These are phyloP conservation scores for Gomphus sp. DNA, from an alignment of 1,284 basidiomycete genomes.

Conservation along the genomic window DNA sequence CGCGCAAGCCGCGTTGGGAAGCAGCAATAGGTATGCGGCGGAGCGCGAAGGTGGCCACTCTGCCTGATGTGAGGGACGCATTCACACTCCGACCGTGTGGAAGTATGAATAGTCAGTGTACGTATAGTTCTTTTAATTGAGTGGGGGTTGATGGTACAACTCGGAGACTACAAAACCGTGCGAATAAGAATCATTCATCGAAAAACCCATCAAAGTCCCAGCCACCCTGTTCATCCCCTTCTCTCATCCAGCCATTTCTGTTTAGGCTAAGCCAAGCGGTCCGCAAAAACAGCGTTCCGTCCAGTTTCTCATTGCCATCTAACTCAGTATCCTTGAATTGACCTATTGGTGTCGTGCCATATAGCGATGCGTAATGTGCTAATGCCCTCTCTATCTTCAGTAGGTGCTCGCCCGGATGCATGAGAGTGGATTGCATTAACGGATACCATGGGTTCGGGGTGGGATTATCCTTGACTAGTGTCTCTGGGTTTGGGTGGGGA, in stretches of 20 bases:
- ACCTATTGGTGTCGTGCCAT: slow-evolving; percentile 33
- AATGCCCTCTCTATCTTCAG: slow-evolving; percentile 51
- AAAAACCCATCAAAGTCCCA: slow-evolving; percentile 8
- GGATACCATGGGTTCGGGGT: slow-evolving; percentile 46
- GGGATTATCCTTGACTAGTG: slow-evolving; percentile 24
- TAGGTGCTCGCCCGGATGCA: slow-evolving; percentile 55
- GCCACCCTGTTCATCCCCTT: slow-evolving; percentile 26
- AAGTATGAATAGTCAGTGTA: neutral
- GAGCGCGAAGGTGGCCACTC: neutral
- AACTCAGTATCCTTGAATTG: slow-evolving; percentile 28
- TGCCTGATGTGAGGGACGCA: neutral
- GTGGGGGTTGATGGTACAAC: neutral
- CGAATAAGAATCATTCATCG: neutral
- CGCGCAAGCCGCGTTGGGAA: slow-evolving; percentile 1
- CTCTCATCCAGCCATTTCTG: slow-evolving; percentile 42
- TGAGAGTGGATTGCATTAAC: slow-evolving; percentile 38
- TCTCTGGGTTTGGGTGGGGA: slow-evolving; percentile 23
- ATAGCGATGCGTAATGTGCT: slow-evolving; percentile 40
- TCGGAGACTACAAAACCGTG: neutral
- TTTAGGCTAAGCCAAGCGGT: slow-evolving; percentile 40
- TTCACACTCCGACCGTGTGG: neutral
- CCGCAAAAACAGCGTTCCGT: slow-evolving; percentile 52
- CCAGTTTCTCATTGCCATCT: slow-evolving; percentile 38
- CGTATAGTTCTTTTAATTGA: neutral
- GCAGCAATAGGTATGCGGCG: neutral